Conservation (phyloP, 306 rosid genomes). For the Pyrus betulifolia region DNA sequence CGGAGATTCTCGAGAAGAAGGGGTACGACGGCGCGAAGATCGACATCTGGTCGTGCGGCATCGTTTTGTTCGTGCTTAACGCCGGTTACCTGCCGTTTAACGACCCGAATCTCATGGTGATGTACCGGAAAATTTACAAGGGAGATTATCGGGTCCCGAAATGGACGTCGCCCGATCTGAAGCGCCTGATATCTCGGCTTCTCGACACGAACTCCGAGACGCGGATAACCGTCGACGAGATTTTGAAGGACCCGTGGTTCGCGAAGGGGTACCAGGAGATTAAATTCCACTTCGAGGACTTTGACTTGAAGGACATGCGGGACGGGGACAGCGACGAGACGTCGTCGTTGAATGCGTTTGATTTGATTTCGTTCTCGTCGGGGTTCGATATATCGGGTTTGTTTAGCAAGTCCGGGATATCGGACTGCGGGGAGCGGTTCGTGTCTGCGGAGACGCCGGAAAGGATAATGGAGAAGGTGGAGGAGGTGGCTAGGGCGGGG, state of each 20-base stretch:
- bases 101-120: conserved; percentile 37
- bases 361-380: conserved; percentile 57
- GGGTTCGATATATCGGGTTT: conserved; percentile 62
- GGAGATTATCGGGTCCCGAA: conserved; percentile 63
- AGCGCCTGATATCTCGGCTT: conserved; percentile 33
- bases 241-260: conserved; percentile 60
- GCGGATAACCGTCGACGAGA: conserved; percentile 55
- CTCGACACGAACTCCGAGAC: conserved; percentile 57
- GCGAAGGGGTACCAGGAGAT: conserved; percentile 29
- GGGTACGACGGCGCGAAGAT: conserved; percentile 78
- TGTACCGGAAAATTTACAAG: conserved; percentile 64
- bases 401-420: conserved; percentile 13
- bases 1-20: conserved; percentile 60
- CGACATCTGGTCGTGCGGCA: conserved; percentile 83
- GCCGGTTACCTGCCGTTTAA: conserved; percentile 67
- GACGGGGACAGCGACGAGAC: not conserved
- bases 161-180: conserved; percentile 44
- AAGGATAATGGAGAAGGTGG: conserved; percentile 35
- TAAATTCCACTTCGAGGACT: conserved; percentile 9
- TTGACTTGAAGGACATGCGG: not conserved
- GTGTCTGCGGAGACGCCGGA: conserved; percentile 37
- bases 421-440: conserved; percentile 38
- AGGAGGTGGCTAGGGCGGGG: conserved; percentile 26
- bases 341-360: conserved; percentile 55
- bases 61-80: conserved; percentile 49